Base-by-base conservation (phyloP, 495 filamentous ascomycete species). In the Penicillium manginii region DNA sequence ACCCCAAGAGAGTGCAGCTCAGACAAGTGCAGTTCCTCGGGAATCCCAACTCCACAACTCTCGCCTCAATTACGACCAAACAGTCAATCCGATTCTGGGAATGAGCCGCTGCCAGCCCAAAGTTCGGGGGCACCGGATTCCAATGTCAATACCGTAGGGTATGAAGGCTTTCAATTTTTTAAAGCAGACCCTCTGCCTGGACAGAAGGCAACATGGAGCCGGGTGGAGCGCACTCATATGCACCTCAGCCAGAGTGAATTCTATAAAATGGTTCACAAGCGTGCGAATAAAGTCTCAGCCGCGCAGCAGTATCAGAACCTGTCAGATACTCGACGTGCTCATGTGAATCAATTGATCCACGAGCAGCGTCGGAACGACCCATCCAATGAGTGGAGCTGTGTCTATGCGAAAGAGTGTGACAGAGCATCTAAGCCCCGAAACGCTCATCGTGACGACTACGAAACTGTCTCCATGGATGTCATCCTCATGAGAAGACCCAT, bases 381-480 rank as follows among this genome's bases (percentile, higher is more conserved):
- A 10, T 54, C 49, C 0, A 70, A 66, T 12, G 66, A 75, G 48
- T 77, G 75, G 75, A 72, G 64, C 15, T 75, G 63, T 46, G 71
- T 73, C 11, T 78, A 76, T 63, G 70, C 67, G 6, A 72, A 76
- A 32, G 70, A 71, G 42, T 58, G 69, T 4, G 58, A 59, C 14
- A 59, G 55, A 39, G 53, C 63, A 0, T 53, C 65, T 48, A 68
- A 71, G 50, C 63, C 70, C 23, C 70, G 71, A 52, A 67, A 68
- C 52, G 63, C 61, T 47, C 63, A 61, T 32, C 63, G 60, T 4
- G 59, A 63, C 9, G 72, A 70, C 40, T 70, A 71, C 18, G 73
- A 73, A 31, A 73, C 69, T 8, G 52, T 66, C n/a, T 72, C 66
- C 1, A 70, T 77, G 68, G 62, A 75, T 23, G 62, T 77, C n/a